Conservation (phyloP, 148 eudicot species). For the Rhododendron vialii region DNA sequence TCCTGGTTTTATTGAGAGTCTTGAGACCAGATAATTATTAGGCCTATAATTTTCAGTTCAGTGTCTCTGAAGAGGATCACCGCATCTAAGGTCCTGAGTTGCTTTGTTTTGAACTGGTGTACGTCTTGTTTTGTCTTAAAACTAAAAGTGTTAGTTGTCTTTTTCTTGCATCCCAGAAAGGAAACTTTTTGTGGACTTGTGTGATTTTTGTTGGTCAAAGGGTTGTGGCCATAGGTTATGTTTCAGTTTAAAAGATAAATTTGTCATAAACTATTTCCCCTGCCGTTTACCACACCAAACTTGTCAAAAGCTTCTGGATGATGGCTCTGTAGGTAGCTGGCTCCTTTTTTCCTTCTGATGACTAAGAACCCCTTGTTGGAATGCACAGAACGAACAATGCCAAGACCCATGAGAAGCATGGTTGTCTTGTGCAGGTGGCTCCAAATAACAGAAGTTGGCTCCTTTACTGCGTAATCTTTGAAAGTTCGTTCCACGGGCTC, state of each 20-base stretch:
- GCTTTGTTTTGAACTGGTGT: not conserved
- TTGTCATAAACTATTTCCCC: not conserved
- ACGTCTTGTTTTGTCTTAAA: not conserved
- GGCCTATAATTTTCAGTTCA: not conserved
- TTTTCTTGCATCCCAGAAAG: not conserved
- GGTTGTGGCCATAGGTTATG: not conserved
- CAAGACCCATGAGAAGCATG: not conserved
- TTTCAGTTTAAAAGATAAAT: not conserved
- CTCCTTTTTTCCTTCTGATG: not conserved
- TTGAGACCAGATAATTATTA: not conserved
- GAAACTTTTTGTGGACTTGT: not conserved
- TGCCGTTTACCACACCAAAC: not conserved
- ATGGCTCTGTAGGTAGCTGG: not conserved
- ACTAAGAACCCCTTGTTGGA: not conserved
- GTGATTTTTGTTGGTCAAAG: not conserved
- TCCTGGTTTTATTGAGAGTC: slow-evolving; percentile 7
- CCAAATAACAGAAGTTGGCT: not conserved
- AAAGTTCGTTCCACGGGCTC: not conserved
- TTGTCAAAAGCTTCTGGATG: not conserved
- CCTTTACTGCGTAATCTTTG: not conserved
- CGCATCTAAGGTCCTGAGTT: not conserved
- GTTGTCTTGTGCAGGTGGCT: not conserved
- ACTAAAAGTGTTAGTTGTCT: not conserved
- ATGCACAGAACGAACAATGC: not conserved
- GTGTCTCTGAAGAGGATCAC: not conserved